Base-by-base conservation (phyloP, 2,329 filamentous ascomycete genomes). In the Parascedosporium putredinis region DNA sequence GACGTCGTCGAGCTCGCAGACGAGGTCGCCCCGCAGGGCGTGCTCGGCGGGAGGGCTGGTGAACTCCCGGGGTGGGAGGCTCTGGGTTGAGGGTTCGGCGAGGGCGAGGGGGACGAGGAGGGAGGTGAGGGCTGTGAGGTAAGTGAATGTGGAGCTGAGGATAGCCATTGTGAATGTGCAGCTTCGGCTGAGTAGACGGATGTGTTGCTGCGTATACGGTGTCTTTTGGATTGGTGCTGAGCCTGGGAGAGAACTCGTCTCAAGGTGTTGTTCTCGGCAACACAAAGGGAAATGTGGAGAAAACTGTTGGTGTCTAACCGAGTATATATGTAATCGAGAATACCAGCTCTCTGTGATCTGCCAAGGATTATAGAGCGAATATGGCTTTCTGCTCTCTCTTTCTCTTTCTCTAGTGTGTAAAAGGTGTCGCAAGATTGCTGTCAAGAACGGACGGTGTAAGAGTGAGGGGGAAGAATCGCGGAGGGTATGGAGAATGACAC, bases 91-190 rank as follows among this genome's bases (percentile, higher is more conserved):
- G 5, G 47, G 22, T 24, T 48, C 46, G 12, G 14, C 3, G 12
- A 38, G 14, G 12, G 34, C 18, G 22, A 23, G 22, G 20, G 29
- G 46, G 33, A 23, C 3, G 31, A 48, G 45, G 31, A 48, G 33
- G 18, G 24, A 34, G 14, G 46, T 9, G 16, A 20, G 20, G 7
- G 36, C 31, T 12, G 22, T 12, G 33, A 40, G 46, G 20, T 42
- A 42, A 3, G 38, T 42, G 38, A 42, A 42, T 16, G 38, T 3
- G 8, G 46, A 48, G 22, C 33, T 40, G 46, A 40, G 46, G 22
- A 40, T 33, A 3, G 46, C 33, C 46, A 48, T 48, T 20, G 34
- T 40, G n/a, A n/a, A n/a, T n/a, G n/a, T n/a, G n/a, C n/a, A n/a
- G n/a, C n/a, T n/a, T n/a, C n/a, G n/a, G n/a, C n/a, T n/a, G n/a